Evolutionary conservation across 495 filamentous ascomycete genomes (phyloP).

Genomic region (Aspergillus steynii): DNA sequence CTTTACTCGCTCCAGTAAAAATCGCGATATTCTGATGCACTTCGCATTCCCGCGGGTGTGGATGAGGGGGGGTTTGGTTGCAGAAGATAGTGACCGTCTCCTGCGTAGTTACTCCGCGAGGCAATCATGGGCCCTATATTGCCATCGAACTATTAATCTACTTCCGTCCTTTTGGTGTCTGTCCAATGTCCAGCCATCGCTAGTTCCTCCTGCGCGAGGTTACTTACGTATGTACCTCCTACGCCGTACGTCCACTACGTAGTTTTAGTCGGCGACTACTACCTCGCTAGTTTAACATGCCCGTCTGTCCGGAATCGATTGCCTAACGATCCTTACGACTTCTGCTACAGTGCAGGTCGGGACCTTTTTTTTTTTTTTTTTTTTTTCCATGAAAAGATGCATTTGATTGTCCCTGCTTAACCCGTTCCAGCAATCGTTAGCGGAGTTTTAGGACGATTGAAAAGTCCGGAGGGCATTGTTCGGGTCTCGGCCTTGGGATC

Average conservation of each 20-base stretch:
- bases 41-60: not conserved
- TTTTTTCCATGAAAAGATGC: not conserved
- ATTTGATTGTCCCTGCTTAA: not conserved
- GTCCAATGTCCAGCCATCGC: too few species aligned
- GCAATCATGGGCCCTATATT: not conserved
- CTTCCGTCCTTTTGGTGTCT: not conserved
- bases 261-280: too few species aligned
- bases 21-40: not conserved
- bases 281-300: not conserved
- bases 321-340: not conserved
- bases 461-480: not conserved
- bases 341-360: too few species aligned
- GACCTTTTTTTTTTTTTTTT: too few species aligned
- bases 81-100: not conserved
- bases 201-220: too few species aligned
- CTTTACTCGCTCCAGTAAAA: not conserved
- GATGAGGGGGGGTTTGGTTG: not conserved
- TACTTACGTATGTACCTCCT: too few species aligned
- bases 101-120: not conserved
- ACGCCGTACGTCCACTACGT: too few species aligned
- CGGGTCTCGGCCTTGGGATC: not conserved
- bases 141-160: not conserved
- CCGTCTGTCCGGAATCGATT: not conserved
- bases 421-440: not conserved
- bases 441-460: not conserved